A percentile compares a stretch with the other conserved stretches of the same genome.
Evolutionary conservation across 345 rosid genomes (phyloP).

Genomic region (Noccaea bulbosa): DNA sequence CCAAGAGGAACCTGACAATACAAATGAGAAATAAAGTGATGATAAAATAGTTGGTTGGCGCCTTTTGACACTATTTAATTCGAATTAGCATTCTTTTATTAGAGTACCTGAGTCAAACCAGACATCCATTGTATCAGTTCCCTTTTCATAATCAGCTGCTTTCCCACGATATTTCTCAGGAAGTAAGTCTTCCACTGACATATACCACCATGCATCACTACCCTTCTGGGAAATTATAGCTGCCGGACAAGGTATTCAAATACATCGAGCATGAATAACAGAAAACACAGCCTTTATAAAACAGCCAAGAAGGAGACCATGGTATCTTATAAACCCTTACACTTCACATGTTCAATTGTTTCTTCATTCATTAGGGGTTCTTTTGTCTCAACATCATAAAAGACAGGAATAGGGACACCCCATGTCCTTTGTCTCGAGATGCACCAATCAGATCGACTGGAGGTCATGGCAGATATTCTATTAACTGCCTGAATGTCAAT

Average conservation of each 20-base stretch:
- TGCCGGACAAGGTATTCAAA: constrained; percentile 47
- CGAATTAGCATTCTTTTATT: constrained; percentile 6
- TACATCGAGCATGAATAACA: not conserved
- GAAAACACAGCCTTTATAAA: constrained; percentile 16
- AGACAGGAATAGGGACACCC: constrained; percentile 97
- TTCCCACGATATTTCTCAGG: constrained; percentile 73
- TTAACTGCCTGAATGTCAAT: constrained; percentile 67
- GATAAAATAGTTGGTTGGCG: constrained; percentile 12
- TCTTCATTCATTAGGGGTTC: constrained; percentile 93
- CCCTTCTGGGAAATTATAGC: constrained; percentile 79
- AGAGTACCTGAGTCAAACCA: constrained; percentile 93
- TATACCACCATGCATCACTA: constrained; percentile 98
- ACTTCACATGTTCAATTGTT: constrained; percentile 75
- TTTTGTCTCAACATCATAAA: constrained; percentile 74
- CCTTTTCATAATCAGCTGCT: constrained; percentile 83
- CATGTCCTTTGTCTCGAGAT: constrained; percentile 96
- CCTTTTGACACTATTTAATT: not conserved
- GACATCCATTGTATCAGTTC: constrained; percentile 98
- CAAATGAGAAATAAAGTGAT: constrained; percentile 27
- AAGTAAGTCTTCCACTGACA: constrained; percentile 83
- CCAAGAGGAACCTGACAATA: constrained; percentile 85
- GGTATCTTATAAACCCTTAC: constrained; percentile 53
- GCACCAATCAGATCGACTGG: constrained; percentile 96
- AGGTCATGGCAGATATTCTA: constrained; percentile 90
- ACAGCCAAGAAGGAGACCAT: constrained; percentile 8